phyloP scores from a whole-genome alignment of 1,139 yeast species.

The Saccharomyces hybrid region DNA sequence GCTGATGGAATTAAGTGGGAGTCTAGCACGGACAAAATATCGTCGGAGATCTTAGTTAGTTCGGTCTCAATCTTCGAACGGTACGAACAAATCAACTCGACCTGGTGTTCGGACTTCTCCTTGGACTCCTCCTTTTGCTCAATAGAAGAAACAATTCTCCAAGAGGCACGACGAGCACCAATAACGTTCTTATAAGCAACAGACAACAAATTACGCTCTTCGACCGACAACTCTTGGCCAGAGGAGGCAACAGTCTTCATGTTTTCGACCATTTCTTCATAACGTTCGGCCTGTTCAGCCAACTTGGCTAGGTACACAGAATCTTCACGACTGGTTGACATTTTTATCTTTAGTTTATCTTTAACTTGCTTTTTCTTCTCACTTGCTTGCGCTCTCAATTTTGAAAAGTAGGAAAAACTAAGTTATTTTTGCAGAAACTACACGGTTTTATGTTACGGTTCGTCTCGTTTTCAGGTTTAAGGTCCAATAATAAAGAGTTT shows the following conservation, averaged over 20 bases:
- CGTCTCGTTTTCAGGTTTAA: neutral
- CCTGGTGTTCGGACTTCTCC: slow-evolving; percentile 70
- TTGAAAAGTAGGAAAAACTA: neutral
- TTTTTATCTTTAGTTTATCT: slow-evolving; percentile 20
- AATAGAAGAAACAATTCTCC: slow-evolving; percentile 97
- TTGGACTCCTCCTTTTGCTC: slow-evolving; percentile 97
- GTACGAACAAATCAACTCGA: slow-evolving; percentile 82
- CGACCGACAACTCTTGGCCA: slow-evolving; percentile 92
- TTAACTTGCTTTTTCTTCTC: slow-evolving; percentile 1
- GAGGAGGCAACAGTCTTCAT: slow-evolving; percentile 97
- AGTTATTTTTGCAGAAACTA: neutral
- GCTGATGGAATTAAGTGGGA: slow-evolving; percentile 91
- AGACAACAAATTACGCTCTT: slow-evolving; percentile 93
- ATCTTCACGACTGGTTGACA: slow-evolving; percentile 93
- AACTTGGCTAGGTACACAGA: slow-evolving; percentile 97
- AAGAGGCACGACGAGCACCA: slow-evolving; percentile 98
- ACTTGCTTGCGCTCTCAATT: neutral
- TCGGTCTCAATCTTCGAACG: slow-evolving; percentile 92
- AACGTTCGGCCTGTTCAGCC: slow-evolving; percentile 99
- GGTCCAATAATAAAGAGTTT: neutral
- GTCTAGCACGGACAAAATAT: slow-evolving; percentile 78
- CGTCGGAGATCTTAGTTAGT: slow-evolving; percentile 89
- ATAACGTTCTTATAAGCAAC: slow-evolving; percentile 98
- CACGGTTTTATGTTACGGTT: neutral
- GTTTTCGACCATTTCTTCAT: slow-evolving; percentile 98